Percentiles rank a stretch among this genome's conserved stretches.
Evolutionary conservation across 495 filamentous ascomycete genomes (phyloP).

Genomic region (Haplographium delicatum): DNA sequence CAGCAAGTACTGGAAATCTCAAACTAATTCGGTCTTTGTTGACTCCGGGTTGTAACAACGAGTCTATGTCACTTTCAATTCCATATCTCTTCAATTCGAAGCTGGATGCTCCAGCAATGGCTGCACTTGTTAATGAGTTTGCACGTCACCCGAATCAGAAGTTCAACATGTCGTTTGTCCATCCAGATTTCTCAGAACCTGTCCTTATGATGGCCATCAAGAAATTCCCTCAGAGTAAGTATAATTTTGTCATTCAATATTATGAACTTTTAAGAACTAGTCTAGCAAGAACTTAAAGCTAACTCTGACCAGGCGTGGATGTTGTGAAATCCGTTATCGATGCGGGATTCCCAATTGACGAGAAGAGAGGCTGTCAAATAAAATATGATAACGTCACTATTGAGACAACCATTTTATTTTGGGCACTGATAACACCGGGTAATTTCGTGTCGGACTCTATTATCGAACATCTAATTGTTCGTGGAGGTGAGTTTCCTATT

Average conservation of each 20-base stretch:
- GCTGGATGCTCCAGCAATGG: not conserved
- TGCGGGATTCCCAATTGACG: too few relatives aligned
- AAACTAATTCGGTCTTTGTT: constrained; percentile 8
- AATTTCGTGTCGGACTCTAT: constrained; percentile 5
- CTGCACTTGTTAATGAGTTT: constrained; percentile 6
- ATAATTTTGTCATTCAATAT: too few relatives aligned
- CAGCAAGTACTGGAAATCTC: constrained; percentile 3
- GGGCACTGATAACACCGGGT: not conserved
- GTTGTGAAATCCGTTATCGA: too few relatives aligned
- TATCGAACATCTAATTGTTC: not conserved
- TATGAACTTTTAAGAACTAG: too few relatives aligned
- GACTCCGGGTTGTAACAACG: not conserved
- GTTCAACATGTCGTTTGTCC: constrained; percentile 2
- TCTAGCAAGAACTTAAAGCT: too few relatives aligned
- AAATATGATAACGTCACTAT: too few relatives aligned
- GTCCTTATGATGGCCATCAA: too few relatives aligned
- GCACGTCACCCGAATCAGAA: not conserved
- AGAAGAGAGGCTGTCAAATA: too few relatives aligned
- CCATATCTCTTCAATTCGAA: constrained; percentile 3
- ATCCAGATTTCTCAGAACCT: constrained; percentile 11
- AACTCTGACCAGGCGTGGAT: too few relatives aligned
- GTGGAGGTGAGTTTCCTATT: too few relatives aligned
- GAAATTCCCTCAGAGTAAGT: too few relatives aligned
- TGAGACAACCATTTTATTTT: too few relatives aligned
- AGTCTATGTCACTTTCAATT: constrained; percentile 6